phyloP scores from a whole-genome alignment of 225 moss, liverwort and hornwort species.

The Anthoceros angustus region DNA sequence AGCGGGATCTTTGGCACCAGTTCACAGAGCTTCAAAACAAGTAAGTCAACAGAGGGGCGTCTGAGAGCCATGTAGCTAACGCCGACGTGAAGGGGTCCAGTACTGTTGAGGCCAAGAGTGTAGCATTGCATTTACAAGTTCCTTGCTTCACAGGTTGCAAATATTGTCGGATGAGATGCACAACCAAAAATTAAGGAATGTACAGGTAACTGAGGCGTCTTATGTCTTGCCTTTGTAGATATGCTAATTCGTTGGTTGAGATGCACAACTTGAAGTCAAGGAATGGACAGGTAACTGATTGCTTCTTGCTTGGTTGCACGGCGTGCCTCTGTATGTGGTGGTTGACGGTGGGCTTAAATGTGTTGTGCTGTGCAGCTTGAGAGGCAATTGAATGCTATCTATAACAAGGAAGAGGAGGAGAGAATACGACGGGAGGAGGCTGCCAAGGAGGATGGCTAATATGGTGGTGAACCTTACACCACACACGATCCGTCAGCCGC shows the following conservation, averaged over 20 bases:
- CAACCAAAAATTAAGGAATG: not conserved
- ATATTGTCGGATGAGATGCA: not conserved
- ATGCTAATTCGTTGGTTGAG: not conserved
- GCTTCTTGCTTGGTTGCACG: not conserved
- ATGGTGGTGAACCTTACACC: not conserved
- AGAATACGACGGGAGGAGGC: conserved; percentile 4
- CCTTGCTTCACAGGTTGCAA: no score
- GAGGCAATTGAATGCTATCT: conserved; percentile 4
- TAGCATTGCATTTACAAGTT: no score
- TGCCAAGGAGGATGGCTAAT: not conserved
- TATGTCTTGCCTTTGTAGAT: not conserved
- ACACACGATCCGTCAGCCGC: no score
- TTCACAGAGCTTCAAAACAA: not conserved
- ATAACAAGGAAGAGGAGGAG: not conserved
- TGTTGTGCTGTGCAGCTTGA: not conserved
- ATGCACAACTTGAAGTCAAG: not conserved
- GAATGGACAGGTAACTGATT: not conserved
- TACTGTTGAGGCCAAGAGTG: no score
- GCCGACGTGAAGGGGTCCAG: not conserved
- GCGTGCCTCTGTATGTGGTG: not conserved
- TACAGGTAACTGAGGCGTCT: not conserved
- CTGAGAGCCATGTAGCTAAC: not conserved
- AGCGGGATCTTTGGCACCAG: not conserved
- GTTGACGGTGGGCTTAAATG: not conserved
- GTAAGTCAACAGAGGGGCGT: not conserved